A percentile compares a stretch with the other conserved stretches of the same genome.
Evolutionary conservation across 306 rosid genomes (phyloP).

Genomic region (Hippophae gyantsensis): DNA sequence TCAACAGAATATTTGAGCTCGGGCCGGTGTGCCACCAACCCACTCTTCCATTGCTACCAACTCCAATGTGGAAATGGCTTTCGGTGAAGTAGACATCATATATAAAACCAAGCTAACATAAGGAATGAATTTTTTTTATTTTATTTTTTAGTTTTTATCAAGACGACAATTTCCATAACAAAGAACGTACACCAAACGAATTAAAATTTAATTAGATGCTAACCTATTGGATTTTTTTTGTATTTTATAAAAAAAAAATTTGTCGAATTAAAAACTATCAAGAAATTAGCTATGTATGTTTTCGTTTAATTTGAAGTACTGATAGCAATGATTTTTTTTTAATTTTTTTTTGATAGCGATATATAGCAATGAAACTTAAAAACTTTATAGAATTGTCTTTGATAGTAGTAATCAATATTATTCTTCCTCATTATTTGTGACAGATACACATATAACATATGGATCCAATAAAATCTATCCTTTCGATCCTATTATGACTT

Average conservation of each 20-base stretch:
- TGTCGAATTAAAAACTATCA: slow-evolving; percentile 19
- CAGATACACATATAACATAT: not conserved
- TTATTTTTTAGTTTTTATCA: not conserved
- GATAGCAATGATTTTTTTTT: too few relatives aligned
- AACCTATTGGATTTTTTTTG: too few relatives aligned
- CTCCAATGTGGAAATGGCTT: slow-evolving; percentile 21
- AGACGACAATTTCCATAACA: slow-evolving; percentile 23
- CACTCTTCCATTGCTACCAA: not conserved
- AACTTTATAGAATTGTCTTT: too few relatives aligned
- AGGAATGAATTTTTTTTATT: slow-evolving; percentile 22
- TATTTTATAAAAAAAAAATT: too few relatives aligned
- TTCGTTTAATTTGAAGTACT: slow-evolving; percentile 7
- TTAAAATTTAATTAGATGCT: too few relatives aligned
- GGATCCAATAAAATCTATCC: not conserved
- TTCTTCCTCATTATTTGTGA: not conserved
- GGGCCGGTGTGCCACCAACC: too few relatives aligned
- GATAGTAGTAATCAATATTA: too few relatives aligned
- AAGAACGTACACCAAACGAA: not conserved
- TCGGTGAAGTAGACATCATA: slow-evolving; percentile 27
- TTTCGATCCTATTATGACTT: not conserved
- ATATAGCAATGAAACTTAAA: too few relatives aligned
- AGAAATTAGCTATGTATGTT: slow-evolving; percentile 27
- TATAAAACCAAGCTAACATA: slow-evolving; percentile 19
- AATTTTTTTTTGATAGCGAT: too few relatives aligned
- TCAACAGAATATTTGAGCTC: too few relatives aligned